phyloP scores from a whole-genome alignment of 164 flowering plant species.

The Echeveria elegans region DNA sequence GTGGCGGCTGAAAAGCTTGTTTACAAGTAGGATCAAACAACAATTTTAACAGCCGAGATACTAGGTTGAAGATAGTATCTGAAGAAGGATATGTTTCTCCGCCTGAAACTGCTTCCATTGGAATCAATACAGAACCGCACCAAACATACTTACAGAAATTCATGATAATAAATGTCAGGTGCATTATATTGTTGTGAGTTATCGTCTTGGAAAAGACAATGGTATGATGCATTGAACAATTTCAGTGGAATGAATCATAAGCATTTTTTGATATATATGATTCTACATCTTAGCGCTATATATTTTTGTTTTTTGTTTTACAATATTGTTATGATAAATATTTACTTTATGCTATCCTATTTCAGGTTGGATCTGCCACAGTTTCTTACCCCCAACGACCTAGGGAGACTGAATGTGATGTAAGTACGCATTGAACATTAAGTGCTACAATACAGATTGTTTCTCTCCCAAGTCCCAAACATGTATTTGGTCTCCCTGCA shows the following conservation, averaged over 20 bases:
- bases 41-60: background rate
- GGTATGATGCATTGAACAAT: background rate
- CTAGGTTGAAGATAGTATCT: background rate
- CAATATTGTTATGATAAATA: background rate
- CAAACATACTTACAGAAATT: too few species aligned
- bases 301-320: background rate
- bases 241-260: background rate
- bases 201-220: background rate
- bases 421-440: too few species aligned
- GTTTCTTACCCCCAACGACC: conserved; percentile 77
- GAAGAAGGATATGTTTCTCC: too few species aligned
- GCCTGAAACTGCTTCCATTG: too few species aligned
- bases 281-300: background rate
- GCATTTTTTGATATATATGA: background rate
- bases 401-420: conserved; percentile 88
- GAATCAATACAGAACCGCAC: too few species aligned
- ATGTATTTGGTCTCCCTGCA: background rate
- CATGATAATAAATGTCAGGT: too few species aligned
- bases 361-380: conserved; percentile 52
- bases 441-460: too few species aligned
- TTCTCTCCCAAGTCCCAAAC: too few species aligned
- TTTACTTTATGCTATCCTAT: conserved; percentile 7
- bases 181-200: too few species aligned
- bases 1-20: background rate
- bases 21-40: background rate